Percentiles rank a stretch among this genome's conserved stretches.
These are phyloP conservation scores for Xylaria telfairii DNA, from an alignment of 495 filamentous ascomycete genomes.

Conservation along the genomic window DNA sequence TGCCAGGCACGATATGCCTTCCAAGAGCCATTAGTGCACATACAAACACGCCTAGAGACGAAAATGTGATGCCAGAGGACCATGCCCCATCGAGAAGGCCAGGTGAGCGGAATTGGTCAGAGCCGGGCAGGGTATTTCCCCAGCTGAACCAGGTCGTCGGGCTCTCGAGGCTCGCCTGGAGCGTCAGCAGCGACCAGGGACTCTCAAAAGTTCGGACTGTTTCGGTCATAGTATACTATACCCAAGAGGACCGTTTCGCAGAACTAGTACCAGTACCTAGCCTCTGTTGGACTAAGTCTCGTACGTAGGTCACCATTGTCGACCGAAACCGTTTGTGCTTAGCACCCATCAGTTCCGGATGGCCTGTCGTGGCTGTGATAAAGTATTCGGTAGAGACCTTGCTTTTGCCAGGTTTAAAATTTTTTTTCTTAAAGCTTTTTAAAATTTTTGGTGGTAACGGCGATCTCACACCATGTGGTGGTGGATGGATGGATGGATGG, in stretches of 20 bases:
- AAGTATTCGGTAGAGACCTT: background rate
- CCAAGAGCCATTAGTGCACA: background rate
- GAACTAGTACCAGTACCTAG: background rate
- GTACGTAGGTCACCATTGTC: background rate
- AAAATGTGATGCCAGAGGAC: background rate
- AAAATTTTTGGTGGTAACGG: background rate
- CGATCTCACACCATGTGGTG: background rate
- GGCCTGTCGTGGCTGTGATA: slow-evolving; percentile 4
- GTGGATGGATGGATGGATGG: too few relatives aligned
- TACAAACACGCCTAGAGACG: background rate
- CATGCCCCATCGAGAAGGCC: slow-evolving; percentile 19
- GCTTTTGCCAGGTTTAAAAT: background rate
- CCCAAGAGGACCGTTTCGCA: background rate
- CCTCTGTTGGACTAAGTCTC: background rate
- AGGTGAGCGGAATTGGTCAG: background rate
- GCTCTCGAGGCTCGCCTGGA: slow-evolving; percentile 5
- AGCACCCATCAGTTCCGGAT: background rate
- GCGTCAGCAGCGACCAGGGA: slow-evolving; percentile 13
- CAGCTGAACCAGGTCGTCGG: slow-evolving; percentile 26
- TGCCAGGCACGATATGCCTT: background rate
- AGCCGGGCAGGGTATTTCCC: slow-evolving; percentile 5
- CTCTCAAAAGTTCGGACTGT: background rate
- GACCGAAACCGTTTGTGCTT: background rate
- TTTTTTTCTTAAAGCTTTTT: background rate
- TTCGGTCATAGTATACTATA: slow-evolving; percentile 5